Percentiles rank a stretch among this genome's conserved stretches.
Evolutionary conservation across 192 early-diverging fungal species (phyloP).

Genomic region (Coemansia sp.): DNA sequence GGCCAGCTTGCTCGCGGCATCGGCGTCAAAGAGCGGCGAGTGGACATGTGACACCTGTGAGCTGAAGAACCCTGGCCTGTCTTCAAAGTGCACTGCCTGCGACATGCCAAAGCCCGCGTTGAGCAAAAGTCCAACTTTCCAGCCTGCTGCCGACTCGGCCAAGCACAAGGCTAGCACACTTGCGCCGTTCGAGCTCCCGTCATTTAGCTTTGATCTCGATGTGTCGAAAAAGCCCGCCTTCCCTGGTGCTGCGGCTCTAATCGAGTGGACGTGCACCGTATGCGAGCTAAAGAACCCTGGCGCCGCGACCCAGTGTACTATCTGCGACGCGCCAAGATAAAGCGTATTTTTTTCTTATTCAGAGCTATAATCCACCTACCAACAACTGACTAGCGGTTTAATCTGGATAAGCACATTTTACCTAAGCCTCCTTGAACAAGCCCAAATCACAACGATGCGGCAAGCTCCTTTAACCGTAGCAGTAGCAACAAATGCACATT

Average conservation of each 20-base stretch:
- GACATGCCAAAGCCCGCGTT: slow-evolving; percentile 24
- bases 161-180: slow-evolving; percentile 21
- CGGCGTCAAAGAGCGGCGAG: slow-evolving; percentile 15
- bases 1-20: slow-evolving; percentile 3
- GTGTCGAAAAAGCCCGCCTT: slow-evolving; percentile 19
- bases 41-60: slow-evolving; percentile 25
- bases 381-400: too few species aligned
- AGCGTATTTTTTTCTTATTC: neutral
- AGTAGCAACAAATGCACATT: neutral
- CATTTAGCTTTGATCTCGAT: slow-evolving; percentile 38
- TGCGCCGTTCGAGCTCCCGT: slow-evolving; percentile 20
- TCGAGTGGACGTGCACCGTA: slow-evolving; percentile 23
- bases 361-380: neutral
- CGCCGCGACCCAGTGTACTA: slow-evolving; percentile 19
- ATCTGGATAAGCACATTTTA: too few species aligned
- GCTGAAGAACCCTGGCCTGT: slow-evolving; percentile 11
- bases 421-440: too few species aligned
- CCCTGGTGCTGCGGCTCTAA: neutral
- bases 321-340: slow-evolving; percentile 24
- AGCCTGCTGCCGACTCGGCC: neutral
- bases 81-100: slow-evolving; percentile 26
- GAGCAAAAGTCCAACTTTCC: neutral
- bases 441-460: too few species aligned
- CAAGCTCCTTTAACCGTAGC: too few species aligned
- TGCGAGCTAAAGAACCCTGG: slow-evolving; percentile 27